Evolutionary conservation across 306 rosid genomes (phyloP), one percentile per base, ranked within the genome.

Genomic region (Corylus americana): DNA sequence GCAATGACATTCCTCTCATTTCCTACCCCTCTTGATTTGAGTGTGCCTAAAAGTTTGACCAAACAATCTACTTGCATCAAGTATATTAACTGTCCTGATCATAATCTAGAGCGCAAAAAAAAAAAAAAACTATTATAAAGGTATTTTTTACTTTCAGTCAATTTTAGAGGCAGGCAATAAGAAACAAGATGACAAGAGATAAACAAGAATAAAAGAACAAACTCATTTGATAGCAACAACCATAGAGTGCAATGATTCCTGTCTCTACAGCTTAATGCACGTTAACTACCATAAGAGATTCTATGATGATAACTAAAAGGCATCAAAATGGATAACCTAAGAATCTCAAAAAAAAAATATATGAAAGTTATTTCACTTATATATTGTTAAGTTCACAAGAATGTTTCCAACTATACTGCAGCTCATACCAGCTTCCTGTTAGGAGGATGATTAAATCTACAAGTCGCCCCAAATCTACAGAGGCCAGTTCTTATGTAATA

Each of bases 371-470:
- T 51, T 71, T 55, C 79, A 75, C 73, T 29, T 73, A 22, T n/a
- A 27, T 35, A 54, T 31, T 47, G 71, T 49, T 29, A 55, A 73
- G 25, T 39, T 59, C 75, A 79, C 58, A 35, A 74, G 58, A 68
- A 70, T 20, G 71, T 42, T 75, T 74, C 31, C 17, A 79, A 74
- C 57, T 77, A 78, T 31, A 83, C 37, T 77, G 73, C 67, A 82
- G 85, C 71, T 76, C 75, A 82, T 91, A 94, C 98, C 97, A 94
- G 91, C 82, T 87, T 93, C 84, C 98, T 87, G 82, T 94, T 92
- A 53, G 97, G 98, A 49, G 98, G 98, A 77, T 94, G 98, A 85
- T 94, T 94, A 81, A 92, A 94, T 79, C 97, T 90, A 83, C 98
- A 94, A 54, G 98, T 91, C n/a, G 87, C 88, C 47, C 98, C 98